Percentiles rank a stretch among this genome's conserved stretches.
Evolutionary conservation across 495 filamentous ascomycete genomes (phyloP).

Genomic region (Xylaria intraflava): DNA sequence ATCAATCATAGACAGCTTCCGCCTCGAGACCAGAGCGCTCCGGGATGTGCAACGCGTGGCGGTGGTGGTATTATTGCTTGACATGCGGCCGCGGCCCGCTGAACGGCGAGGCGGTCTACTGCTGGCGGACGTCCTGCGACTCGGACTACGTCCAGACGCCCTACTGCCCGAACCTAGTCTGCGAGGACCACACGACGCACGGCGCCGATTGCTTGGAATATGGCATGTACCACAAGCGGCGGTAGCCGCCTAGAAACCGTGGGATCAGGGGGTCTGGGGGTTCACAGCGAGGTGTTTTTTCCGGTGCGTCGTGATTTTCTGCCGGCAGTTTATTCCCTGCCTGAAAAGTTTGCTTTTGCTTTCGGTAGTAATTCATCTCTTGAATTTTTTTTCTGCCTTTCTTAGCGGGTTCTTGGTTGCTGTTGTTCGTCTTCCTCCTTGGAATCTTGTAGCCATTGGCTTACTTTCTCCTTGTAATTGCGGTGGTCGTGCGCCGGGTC

Average conservation of each 20-base stretch:
- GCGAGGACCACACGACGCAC: slow-evolving; percentile 4
- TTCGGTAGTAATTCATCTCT: no score
- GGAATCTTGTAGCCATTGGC: not conserved
- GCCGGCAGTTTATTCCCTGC: no score
- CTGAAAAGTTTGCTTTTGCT: no score
- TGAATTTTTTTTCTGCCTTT: not conserved
- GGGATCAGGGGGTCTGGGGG: not conserved
- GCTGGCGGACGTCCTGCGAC: slow-evolving; percentile 17
- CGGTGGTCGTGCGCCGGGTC: not conserved
- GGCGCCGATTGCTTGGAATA: slow-evolving; percentile 14
- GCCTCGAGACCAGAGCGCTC: no score
- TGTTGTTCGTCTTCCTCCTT: not conserved
- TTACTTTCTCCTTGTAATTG: not conserved
- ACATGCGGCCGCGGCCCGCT: slow-evolving; percentile 18
- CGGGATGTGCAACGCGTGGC: slow-evolving; percentile 18
- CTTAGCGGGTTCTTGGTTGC: not conserved
- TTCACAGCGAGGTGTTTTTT: no score
- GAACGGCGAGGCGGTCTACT: slow-evolving; percentile 12
- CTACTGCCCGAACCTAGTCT: slow-evolving; percentile 13
- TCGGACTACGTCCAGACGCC: slow-evolving; percentile 11
- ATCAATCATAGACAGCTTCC: no score
- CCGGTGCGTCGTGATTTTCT: no score
- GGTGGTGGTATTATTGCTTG: slow-evolving; percentile 19
- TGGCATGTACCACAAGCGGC: slow-evolving; percentile 14
- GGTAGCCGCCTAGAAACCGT: not conserved